phyloP scores from a whole-genome alignment of 495 filamentous ascomycete species.

The Massariosphaeria phaeospora region DNA sequence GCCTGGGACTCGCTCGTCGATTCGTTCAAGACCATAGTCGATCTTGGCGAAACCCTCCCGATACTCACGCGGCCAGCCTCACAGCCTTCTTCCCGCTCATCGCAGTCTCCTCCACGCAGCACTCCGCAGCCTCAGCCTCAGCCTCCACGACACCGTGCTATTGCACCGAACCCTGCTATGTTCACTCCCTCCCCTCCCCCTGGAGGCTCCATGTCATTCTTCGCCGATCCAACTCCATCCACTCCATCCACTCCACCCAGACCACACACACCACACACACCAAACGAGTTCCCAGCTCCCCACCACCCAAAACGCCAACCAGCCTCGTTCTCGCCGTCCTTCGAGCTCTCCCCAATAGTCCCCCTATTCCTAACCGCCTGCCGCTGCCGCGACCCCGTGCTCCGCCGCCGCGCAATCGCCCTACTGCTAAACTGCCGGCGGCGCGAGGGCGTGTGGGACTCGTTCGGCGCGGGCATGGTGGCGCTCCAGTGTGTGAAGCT shows the following conservation, averaged over 20 bases:
- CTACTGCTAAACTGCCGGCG: constrained; percentile 24
- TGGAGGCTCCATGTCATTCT: constrained; percentile 2
- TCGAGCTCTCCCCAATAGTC: constrained; percentile 30
- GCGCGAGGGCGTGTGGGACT: constrained; percentile 32
- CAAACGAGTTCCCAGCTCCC: not conserved
- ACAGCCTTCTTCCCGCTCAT: constrained; percentile 5
- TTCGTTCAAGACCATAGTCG: constrained; percentile 26
- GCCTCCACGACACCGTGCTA: constrained; percentile 8
- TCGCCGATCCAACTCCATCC: not conserved
- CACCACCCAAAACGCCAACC: constrained; percentile 3
- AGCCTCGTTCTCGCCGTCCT: constrained; percentile 30
- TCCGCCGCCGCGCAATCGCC: constrained; percentile 27
- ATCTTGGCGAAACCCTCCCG: constrained; percentile 26
- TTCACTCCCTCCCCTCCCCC: constrained; percentile 1
- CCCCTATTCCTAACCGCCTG: constrained; percentile 30
- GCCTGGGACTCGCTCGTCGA: constrained; percentile 21
- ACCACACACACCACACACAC: not conserved
- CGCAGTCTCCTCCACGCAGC: constrained; percentile 13
- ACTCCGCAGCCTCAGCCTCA: not conserved
- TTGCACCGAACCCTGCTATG: constrained; percentile 20
- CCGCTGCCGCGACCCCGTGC: constrained; percentile 28
- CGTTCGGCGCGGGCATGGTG: constrained; percentile 27
- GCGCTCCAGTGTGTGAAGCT: constrained; percentile 20
- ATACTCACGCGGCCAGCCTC: constrained; percentile 11
- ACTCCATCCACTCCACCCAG: not conserved